phyloP scores from a whole-genome alignment of 164 flowering plant genomes.

The Piper betle region DNA sequence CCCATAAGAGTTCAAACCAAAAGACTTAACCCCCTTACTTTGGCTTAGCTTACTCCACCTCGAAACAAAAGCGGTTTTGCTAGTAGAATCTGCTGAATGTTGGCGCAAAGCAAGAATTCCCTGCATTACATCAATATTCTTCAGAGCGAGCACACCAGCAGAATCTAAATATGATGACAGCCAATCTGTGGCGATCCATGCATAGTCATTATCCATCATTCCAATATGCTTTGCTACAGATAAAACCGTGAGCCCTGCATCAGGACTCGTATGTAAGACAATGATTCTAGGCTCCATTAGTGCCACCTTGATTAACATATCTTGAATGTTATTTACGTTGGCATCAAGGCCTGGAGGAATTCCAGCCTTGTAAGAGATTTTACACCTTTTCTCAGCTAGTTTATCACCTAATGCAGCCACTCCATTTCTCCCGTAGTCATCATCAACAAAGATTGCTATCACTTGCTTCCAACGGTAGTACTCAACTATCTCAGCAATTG shows the following conservation, averaged over 20 bases:
- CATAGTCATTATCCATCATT: constrained; percentile 79
- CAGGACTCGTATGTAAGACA: constrained; percentile 51
- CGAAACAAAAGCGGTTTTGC: constrained; percentile 41
- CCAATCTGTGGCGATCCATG: constrained; percentile 94
- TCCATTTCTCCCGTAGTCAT: constrained; percentile 79
- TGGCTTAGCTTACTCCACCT: constrained; percentile 53
- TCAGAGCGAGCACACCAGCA: constrained; percentile 23
- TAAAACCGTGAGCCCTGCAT: constrained; percentile 42
- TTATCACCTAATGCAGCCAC: constrained; percentile 54
- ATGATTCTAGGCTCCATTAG: constrained; percentile 57
- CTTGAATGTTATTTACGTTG: constrained; percentile 21
- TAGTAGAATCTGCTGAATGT: constrained; percentile 56
- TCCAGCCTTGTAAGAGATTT: constrained; percentile 50
- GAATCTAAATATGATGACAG: constrained; percentile 62
- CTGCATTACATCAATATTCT: constrained; percentile 41
- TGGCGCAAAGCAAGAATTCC: constrained; percentile 70
- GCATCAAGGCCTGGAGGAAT: constrained; percentile 25
- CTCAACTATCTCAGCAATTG: constrained; percentile 60
- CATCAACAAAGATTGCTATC: constrained; percentile 56
- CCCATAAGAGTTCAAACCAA: constrained; percentile 58
- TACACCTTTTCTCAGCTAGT: constrained; percentile 59
- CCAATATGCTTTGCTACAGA: constrained; percentile 49
- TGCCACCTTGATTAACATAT: constrained; percentile 49
- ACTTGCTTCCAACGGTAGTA: constrained; percentile 70
- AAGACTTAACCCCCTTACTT: constrained; percentile 18